Percentiles rank a stretch among this genome's conserved stretches.
phyloP scores from a whole-genome alignment of 768 basidiomycete genomes.

The Lanmaoa pseudosensibilis region DNA sequence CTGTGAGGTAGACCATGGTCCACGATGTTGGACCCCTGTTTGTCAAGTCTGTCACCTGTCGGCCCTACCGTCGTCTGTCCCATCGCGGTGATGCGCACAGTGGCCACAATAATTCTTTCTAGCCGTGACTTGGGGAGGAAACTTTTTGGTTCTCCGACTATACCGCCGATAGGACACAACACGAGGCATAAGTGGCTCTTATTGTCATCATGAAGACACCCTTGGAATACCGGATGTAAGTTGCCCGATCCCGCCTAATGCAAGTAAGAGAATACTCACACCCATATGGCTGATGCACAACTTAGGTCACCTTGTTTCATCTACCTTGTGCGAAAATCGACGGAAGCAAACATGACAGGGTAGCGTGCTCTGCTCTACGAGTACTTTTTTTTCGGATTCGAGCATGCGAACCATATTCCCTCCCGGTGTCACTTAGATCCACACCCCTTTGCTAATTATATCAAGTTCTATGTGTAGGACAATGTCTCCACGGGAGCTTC shows the following conservation, averaged over 20 bases:
- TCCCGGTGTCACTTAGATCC: not conserved
- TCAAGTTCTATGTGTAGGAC: not conserved
- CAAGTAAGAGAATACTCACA: not conserved
- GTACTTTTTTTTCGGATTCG: not conserved
- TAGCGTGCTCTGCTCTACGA: not conserved
- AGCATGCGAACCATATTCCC: not conserved
- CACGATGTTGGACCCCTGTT: too few species aligned
- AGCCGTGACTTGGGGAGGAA: not conserved
- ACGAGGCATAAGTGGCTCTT: too few species aligned
- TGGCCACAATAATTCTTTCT: not conserved
- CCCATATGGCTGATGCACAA: not conserved
- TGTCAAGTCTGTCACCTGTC: not conserved
- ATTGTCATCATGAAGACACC: too few species aligned
- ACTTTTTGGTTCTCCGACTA: not conserved
- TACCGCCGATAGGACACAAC: not conserved
- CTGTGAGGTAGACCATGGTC: not conserved
- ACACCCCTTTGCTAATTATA: not conserved
- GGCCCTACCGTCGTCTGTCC: not conserved
- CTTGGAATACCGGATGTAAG: too few species aligned
- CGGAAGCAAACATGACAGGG: too few species aligned
- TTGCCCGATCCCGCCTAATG: too few species aligned
- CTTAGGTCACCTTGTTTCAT: not conserved
- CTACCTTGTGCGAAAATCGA: not conserved
- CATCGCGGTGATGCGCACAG: not conserved
- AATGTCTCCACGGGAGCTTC: conserved; percentile 4